These are phyloP conservation scores for Mortierella sp. DNA, from an alignment of 371 early-diverging fungal species.

Conservation along the genomic window DNA sequence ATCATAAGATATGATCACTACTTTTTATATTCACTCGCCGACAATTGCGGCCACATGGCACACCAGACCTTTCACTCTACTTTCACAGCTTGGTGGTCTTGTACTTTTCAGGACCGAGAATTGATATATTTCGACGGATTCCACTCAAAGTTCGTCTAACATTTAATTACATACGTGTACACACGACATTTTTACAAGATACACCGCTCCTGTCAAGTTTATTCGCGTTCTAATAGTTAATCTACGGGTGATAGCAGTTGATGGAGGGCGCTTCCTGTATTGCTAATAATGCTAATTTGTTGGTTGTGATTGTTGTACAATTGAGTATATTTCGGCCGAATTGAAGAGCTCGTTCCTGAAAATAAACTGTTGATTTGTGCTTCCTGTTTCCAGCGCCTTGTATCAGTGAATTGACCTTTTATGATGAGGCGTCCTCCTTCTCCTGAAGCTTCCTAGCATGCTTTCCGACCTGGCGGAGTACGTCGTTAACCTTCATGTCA, in stretches of 20 bases:
- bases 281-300: neutral
- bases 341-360: constrained; percentile 1
- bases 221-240: neutral
- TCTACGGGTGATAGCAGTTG: neutral
- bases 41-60: constrained; percentile 4
- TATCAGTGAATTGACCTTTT: constrained; percentile 34
- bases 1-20: constrained; percentile 15
- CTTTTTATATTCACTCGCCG: constrained; percentile 1
- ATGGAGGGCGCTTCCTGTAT: neutral
- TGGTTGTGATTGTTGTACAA: constrained; percentile 19
- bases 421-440: constrained; percentile 67
- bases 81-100: neutral
- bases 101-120: too few species aligned
- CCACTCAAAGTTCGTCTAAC: too few species aligned
- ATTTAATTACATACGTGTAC: neutral
- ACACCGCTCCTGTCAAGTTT: neutral
- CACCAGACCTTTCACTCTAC: neutral
- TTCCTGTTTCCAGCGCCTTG: neutral
- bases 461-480: constrained; percentile 67
- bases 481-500: constrained; percentile 65
- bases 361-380: neutral
- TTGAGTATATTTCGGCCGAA: neutral
- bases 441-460: constrained; percentile 73
- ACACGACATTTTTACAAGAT: too few species aligned
- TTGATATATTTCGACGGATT: too few species aligned